Percentiles rank a stretch among this genome's conserved stretches.
phyloP scores from a whole-genome alignment of 2,329 filamentous ascomycete genomes.

The Aurifilum marmelostoma region DNA sequence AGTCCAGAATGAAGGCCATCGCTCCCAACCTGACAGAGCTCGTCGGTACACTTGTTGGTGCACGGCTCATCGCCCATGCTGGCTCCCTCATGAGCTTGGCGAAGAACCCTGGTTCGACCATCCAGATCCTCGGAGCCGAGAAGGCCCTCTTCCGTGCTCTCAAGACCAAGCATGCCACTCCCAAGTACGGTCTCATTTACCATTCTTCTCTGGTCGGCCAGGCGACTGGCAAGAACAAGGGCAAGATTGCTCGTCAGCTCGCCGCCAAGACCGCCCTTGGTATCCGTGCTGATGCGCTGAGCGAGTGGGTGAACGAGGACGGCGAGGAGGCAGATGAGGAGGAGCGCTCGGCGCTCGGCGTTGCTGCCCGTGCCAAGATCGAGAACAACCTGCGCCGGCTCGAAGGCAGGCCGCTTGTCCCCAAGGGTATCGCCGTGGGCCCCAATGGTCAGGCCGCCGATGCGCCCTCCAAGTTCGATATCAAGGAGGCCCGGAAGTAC shows the following conservation, averaged over 20 bases:
- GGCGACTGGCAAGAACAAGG: slow-evolving; percentile 97
- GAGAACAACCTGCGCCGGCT: slow-evolving; percentile 76
- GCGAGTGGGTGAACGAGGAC: slow-evolving; percentile 72
- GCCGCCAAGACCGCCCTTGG: slow-evolving; percentile 92
- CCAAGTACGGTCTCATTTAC: slow-evolving; percentile 96
- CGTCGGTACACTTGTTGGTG: slow-evolving; percentile 90
- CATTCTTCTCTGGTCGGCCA: slow-evolving; percentile 93
- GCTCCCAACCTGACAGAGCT: slow-evolving; percentile 94
- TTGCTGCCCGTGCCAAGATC: slow-evolving; percentile 70
- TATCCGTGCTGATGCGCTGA: slow-evolving; percentile 87
- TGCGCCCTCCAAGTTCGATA: slow-evolving; percentile 77
- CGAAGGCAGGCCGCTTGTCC: slow-evolving; percentile 86
- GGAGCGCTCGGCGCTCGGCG: slow-evolving; percentile 81
- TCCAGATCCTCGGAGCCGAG: slow-evolving; percentile 97
- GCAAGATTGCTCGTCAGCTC: slow-evolving; percentile 96
- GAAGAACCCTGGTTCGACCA: slow-evolving; percentile 92
- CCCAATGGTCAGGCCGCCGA: slow-evolving; percentile 68
- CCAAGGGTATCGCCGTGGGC: slow-evolving; percentile 73
- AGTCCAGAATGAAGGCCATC: slow-evolving; percentile 93
- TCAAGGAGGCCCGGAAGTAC: slow-evolving; percentile 94
- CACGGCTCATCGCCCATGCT: slow-evolving; percentile 90
- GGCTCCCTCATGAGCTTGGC: slow-evolving; percentile 93
- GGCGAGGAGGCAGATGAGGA: slow-evolving; percentile 80
- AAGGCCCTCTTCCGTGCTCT: slow-evolving; percentile 97
- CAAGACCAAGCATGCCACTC: slow-evolving; percentile 99